Base-by-base conservation (phyloP, 1,139 yeast species). In the Wickerhamomyces sp. region DNA sequence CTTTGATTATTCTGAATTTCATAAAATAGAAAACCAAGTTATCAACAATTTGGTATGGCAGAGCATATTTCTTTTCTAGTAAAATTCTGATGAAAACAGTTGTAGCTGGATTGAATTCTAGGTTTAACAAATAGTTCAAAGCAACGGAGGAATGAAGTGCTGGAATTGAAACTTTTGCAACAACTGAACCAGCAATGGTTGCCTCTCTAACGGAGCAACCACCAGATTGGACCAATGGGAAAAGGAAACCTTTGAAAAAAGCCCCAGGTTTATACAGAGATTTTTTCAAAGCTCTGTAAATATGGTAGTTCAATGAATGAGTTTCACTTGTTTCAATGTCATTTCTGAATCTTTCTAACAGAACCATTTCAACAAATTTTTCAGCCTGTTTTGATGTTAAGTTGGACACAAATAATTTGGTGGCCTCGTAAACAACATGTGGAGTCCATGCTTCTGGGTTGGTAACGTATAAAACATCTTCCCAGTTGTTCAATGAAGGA, bases 91-190 rank as follows among this genome's bases (percentile, higher is more conserved):
- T 89, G 67, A 93, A 91, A 4, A 91, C 90, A 5, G 96, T 87
- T 14, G 89, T 82, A 1, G 98, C 87, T 27, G 98, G 96, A 10
- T 81, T 75, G 66, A 87, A 91, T 39, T 89, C 95, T 65, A 90
- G 73, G 60, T 88, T 94, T 39, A 90, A 72, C 43, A 93, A 72
- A 65, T 91, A 86, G 53, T 94, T 76, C 53, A 93, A 75, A 13
- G 98, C 99, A 45, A 95, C 98, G 2, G 99, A 87, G 1, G 99
- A 93, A 69, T 93, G 99, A 60, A 90, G 76, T 8, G 87, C 95
- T 10, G 99, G 99, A 31, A 93, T 84, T 5, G 98, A 90, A 14
- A 90, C 87, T 65, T 90, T 91, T 23, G 89, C 74, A 49, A 93
- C 75, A 13, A 94, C 90, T 26, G 97, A 90, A 15, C 96, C 96